phyloP scores from a whole-genome alignment of 331 rosid species.

The Prunus yedoensis region DNA sequence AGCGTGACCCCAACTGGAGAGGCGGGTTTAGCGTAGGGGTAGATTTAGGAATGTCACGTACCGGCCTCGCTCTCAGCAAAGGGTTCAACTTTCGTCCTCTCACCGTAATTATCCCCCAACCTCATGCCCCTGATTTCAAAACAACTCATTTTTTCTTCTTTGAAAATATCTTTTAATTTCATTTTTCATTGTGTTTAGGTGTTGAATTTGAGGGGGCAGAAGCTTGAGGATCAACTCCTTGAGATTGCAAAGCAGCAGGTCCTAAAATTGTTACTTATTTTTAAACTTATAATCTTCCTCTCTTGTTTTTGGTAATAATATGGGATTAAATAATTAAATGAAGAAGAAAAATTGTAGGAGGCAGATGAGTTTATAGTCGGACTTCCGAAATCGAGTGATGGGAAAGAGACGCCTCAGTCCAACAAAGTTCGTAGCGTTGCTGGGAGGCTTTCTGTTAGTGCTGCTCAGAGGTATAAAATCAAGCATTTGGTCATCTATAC shows the following conservation, averaged over 20 bases:
- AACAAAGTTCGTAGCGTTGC: slow-evolving; percentile 77
- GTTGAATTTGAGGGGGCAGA: slow-evolving; percentile 80
- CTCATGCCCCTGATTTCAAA: not conserved
- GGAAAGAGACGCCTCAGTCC: slow-evolving; percentile 84
- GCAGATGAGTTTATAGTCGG: slow-evolving; percentile 87
- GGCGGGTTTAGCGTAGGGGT: slow-evolving; percentile 90
- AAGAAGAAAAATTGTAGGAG: slow-evolving; percentile 48
- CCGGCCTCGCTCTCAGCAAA: slow-evolving; percentile 84
- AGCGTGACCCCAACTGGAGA: slow-evolving; percentile 62
- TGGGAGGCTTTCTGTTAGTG: slow-evolving; percentile 74
- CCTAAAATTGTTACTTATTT: not conserved
- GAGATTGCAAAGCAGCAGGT: slow-evolving; percentile 76
- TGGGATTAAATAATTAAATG: not conserved
- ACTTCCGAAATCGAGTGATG: slow-evolving; percentile 72
- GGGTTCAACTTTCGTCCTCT: slow-evolving; percentile 80
- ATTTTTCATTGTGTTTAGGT: slow-evolving; percentile 42
- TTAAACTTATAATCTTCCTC: too few relatives aligned
- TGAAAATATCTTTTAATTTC: not conserved
- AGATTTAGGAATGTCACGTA: slow-evolving; percentile 81
- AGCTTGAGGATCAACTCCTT: slow-evolving; percentile 71
- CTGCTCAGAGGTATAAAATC: slow-evolving; percentile 66
- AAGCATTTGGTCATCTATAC: too few relatives aligned
- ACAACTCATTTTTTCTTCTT: not conserved
- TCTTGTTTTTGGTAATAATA: not conserved
- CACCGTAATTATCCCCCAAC: slow-evolving; percentile 38